phyloP scores from a whole-genome alignment of 352 stramenopile genomes.

The Saprolegnia parasitica region DNA sequence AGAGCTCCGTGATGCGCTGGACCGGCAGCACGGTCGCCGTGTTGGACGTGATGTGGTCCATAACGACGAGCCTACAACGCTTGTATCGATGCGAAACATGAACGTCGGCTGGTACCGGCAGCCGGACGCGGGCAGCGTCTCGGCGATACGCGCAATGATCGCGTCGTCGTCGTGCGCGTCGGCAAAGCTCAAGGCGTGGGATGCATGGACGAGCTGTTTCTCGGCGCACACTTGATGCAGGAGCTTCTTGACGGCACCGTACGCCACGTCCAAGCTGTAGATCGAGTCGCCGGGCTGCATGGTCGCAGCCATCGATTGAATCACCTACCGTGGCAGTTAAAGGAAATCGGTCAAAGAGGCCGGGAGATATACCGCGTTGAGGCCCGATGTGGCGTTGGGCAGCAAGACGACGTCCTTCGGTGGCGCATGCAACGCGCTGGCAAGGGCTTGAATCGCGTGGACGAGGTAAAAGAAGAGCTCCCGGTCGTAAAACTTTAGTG shows the following conservation, averaged over 20 bases:
- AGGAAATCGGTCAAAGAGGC: no score
- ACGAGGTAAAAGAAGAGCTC: slow-evolving; percentile 88
- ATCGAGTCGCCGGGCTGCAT: slow-evolving; percentile 20
- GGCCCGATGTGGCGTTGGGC: slow-evolving; percentile 83
- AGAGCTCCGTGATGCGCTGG: slow-evolving; percentile 62
- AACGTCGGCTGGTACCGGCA: slow-evolving; percentile 1
- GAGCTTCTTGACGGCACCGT: slow-evolving; percentile 93
- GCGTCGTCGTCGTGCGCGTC: slow-evolving; percentile 56
- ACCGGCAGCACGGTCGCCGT: slow-evolving; percentile 87
- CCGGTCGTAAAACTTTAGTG: slow-evolving; percentile 89
- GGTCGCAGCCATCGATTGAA: slow-evolving; percentile 1
- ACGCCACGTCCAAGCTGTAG: slow-evolving; percentile 35
- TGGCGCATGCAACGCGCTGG: slow-evolving; percentile 50
- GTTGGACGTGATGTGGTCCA: slow-evolving; percentile 94
- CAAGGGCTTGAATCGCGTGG: slow-evolving; percentile 68
- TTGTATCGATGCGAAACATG: slow-evolving; percentile 38
- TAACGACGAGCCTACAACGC: slow-evolving; percentile 59
- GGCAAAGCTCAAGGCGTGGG: slow-evolving; percentile 53
- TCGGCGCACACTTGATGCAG: slow-evolving; percentile 32
- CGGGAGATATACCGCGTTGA: slow-evolving; percentile 83
- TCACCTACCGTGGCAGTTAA: background rate
- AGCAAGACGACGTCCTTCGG: slow-evolving; percentile 69
- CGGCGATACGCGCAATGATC: slow-evolving; percentile 41
- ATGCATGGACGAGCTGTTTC: slow-evolving; percentile 44
- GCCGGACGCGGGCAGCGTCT: slow-evolving; percentile 30